These are phyloP conservation scores for Trebouxiophyceae sp. DNA, from an alignment of 163 green algal species.

Conservation along the genomic window DNA sequence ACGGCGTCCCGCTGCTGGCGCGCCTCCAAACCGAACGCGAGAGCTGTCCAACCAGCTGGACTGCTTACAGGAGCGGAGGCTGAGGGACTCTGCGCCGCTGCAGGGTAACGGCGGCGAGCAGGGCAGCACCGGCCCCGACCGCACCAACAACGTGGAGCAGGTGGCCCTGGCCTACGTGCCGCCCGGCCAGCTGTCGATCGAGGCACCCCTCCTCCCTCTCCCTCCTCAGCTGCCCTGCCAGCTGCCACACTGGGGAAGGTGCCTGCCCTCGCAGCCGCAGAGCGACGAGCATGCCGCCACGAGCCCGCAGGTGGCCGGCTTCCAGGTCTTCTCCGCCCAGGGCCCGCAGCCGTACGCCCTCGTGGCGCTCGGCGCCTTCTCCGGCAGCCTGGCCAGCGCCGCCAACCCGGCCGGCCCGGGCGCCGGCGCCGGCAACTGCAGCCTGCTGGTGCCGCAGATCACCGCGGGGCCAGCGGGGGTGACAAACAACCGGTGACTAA, in stretches of 20 bases:
- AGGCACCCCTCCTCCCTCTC: constrained; percentile 7
- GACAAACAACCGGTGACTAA: too few relatives aligned
- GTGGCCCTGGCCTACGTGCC: constrained; percentile 31
- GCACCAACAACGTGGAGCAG: constrained; percentile 72
- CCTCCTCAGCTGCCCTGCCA: not conserved
- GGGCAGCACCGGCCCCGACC: constrained; percentile 30
- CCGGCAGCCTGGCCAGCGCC: constrained; percentile 8
- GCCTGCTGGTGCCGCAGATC: constrained; percentile 27
- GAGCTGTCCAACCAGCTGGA: too few relatives aligned
- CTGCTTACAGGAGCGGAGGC: too few relatives aligned
- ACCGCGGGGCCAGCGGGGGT: constrained; percentile 14
- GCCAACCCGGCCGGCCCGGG: constrained; percentile 16
- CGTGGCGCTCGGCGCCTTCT: constrained; percentile 19
- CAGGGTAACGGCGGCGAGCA: constrained; percentile 54
- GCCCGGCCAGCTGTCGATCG: constrained; percentile 30
- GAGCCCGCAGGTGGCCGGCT: not conserved
- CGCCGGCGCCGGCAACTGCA: not conserved
- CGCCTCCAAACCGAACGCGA: too few relatives aligned
- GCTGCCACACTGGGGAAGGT: not conserved
- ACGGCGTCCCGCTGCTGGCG: constrained; percentile 22
- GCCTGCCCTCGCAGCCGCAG: not conserved
- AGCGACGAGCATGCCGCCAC: not conserved
- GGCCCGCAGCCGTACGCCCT: constrained; percentile 21
- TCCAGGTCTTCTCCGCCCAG: constrained; percentile 10
- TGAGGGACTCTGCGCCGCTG: constrained; percentile 18